Evolutionary conservation across 306 rosid species (phyloP).

Genomic region (Quercus suber): DNA sequence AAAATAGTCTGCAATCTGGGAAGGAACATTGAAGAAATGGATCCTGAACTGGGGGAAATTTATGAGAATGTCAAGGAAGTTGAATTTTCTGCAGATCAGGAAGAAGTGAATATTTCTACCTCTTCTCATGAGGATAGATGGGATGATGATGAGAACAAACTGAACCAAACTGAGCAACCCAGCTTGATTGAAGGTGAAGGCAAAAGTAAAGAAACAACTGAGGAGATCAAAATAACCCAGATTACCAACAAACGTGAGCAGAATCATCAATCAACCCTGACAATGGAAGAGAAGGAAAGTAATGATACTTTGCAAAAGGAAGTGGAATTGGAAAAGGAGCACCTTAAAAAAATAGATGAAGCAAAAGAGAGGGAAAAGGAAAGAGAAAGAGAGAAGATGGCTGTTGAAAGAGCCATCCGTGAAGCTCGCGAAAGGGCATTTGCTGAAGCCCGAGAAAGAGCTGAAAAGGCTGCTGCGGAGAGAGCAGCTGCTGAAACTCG

Average conservation of each 20-base stretch:
- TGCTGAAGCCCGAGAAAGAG: conserved; percentile 82
- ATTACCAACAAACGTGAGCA: conserved; percentile 24
- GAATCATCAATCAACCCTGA: conserved; percentile 26
- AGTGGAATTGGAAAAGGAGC: conserved; percentile 46
- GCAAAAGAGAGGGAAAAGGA: conserved; percentile 65
- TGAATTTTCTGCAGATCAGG: conserved; percentile 33
- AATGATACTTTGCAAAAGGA: conserved; percentile 32
- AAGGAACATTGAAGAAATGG: conserved; percentile 41
- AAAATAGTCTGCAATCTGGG: conserved; percentile 30
- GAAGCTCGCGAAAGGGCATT: conserved; percentile 97
- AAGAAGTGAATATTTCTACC: conserved; percentile 17
- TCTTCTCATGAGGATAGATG: conserved; percentile 29
- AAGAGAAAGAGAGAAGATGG: conserved; percentile 65
- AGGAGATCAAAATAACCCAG: conserved; percentile 29
- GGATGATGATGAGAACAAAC: not conserved
- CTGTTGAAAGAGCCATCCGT: conserved; percentile 82
- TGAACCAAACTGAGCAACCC: conserved; percentile 39
- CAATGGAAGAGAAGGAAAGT: conserved; percentile 40
- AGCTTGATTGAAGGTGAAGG: conserved; percentile 33
- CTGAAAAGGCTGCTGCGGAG: conserved; percentile 68
- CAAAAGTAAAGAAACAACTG: conserved; percentile 21
- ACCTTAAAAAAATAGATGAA: conserved; percentile 51
- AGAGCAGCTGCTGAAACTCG: conserved; percentile 71
- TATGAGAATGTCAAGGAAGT: conserved; percentile 29
- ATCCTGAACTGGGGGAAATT: conserved; percentile 29